A percentile compares a stretch with the other conserved stretches of the same genome.
Evolutionary conservation across 225 moss, liverwort and hornwort genomes (phyloP).

Genomic region (Takakia lepidozioides): DNA sequence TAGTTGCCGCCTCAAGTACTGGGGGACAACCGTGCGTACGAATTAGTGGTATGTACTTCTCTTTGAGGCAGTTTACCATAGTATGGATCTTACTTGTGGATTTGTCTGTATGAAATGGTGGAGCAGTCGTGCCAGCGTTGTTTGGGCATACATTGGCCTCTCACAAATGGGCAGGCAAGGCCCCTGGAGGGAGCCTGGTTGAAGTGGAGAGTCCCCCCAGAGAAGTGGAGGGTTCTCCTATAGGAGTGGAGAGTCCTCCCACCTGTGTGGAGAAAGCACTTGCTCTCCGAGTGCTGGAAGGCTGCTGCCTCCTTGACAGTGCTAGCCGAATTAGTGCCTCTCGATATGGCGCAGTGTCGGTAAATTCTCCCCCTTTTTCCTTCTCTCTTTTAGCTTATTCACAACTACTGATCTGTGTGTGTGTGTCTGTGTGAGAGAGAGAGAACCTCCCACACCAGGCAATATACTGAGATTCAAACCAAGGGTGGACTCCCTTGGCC

Average conservation of each 20-base stretch:
- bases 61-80: too few species aligned
- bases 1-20: too few species aligned
- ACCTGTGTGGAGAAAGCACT: conserved; percentile 59
- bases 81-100: neutral
- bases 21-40: too few species aligned
- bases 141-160: conserved; percentile 75
- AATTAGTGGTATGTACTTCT: too few species aligned
- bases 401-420: too few species aligned
- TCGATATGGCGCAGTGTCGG: conserved; percentile 47
- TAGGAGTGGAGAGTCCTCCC: conserved; percentile 56
- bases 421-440: too few species aligned
- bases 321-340: conserved; percentile 68
- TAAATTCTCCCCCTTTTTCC: conserved; percentile 1
- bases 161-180: conserved; percentile 39
- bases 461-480: too few species aligned
- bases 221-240: conserved; percentile 58
- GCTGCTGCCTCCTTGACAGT: conserved; percentile 80
- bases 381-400: too few species aligned
- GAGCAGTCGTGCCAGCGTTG: conserved; percentile 84
- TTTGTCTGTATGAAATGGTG: conserved; percentile 2
- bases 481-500: too few species aligned
- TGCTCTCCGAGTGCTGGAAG: conserved; percentile 85
- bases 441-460: too few species aligned
- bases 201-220: conserved; percentile 20
- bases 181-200: conserved; percentile 19